Evolutionary conservation across 2,329 filamentous ascomycete species (phyloP), one percentile per base, ranked within the genome.

Genomic region (Botrytis elliptica): DNA sequence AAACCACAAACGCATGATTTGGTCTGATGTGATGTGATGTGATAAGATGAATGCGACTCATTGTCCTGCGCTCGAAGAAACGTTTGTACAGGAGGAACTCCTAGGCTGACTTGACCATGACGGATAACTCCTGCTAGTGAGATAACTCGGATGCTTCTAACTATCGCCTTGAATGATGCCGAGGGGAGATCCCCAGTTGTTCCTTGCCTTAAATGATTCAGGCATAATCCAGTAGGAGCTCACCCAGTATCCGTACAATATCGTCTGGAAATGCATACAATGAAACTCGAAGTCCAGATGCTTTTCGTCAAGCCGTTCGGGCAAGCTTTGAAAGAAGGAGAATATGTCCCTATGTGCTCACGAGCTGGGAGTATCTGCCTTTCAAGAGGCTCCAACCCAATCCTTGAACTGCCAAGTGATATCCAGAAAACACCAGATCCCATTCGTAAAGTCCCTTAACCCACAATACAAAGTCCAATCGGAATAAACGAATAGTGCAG

Each of bases 181-280:
- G n/a, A 33, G 52, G 8, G 29, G 14, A 55, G 14, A 18, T n/a
- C 4, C 52, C 3, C 0, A 57, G n/a, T 29, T 4, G 1, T 29
- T 29, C 7, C 52, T 18, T 57, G n/a, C 7, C 3, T 16, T 9
- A 0, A 9, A 29, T 29, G 1, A 40, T 8, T 20, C 59, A 25
- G 5, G 25, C 6, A 42, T 18, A n/a, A 63, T n/a, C 14, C 3
- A n/a, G 7, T 12, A 59, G 12, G 4, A 36, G 57, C 57, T 63
- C 6, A 25, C 9, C 1, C 4, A 7, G 3, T 42, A 8, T 25
- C 14, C n/a, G 7, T 7, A 18, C 12, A 2, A 2, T 7, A 4
- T n/a, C 33, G 1, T 20, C 14, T 16, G 16, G 12, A 52, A 29
- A 67, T 52, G 14, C 12, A n/a, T 25, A 4, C 9, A 38, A 52